phyloP scores from a whole-genome alignment of 306 rosid species.

The Pueraria montana region DNA sequence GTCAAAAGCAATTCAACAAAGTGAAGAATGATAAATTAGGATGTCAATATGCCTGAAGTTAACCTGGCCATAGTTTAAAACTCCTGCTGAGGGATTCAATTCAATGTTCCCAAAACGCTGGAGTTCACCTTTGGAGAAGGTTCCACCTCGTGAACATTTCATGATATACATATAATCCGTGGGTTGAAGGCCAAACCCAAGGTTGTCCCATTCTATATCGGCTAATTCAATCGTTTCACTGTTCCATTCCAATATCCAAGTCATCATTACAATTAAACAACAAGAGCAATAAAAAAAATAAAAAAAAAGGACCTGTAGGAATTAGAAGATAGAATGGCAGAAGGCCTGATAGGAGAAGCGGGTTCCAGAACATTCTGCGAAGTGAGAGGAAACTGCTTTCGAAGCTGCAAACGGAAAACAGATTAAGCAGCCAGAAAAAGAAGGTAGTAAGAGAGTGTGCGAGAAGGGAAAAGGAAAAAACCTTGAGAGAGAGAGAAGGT shows the following conservation, averaged over 20 bases:
- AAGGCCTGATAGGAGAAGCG: slow-evolving; percentile 52
- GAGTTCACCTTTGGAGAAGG: slow-evolving; percentile 79
- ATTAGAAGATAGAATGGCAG: slow-evolving; percentile 63
- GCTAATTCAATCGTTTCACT: slow-evolving; percentile 64
- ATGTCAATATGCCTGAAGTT: background rate
- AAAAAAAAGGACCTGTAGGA: slow-evolving; percentile 55
- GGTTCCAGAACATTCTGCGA: slow-evolving; percentile 42
- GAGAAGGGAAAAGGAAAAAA: slow-evolving; percentile 11
- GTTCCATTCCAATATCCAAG: slow-evolving; percentile 24
- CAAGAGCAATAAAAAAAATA: background rate
- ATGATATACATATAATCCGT: slow-evolving; percentile 92
- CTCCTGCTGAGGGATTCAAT: slow-evolving; percentile 88
- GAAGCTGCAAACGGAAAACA: slow-evolving; percentile 54
- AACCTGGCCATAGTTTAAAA: slow-evolving; percentile 96
- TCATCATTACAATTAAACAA: slow-evolving; percentile 17
- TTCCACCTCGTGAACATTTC: slow-evolving; percentile 76
- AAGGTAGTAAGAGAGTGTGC: background rate
- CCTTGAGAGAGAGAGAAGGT: slow-evolving; percentile 65
- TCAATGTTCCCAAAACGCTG: slow-evolving; percentile 93
- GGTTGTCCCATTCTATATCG: slow-evolving; percentile 89
- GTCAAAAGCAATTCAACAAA: slow-evolving; percentile 22
- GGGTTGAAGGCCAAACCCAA: slow-evolving; percentile 79
- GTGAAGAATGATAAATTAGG: background rate
- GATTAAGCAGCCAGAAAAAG: background rate
- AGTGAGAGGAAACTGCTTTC: slow-evolving; percentile 58